Conservation (phyloP, 345 rosid genomes). For the Turritis glabra region DNA sequence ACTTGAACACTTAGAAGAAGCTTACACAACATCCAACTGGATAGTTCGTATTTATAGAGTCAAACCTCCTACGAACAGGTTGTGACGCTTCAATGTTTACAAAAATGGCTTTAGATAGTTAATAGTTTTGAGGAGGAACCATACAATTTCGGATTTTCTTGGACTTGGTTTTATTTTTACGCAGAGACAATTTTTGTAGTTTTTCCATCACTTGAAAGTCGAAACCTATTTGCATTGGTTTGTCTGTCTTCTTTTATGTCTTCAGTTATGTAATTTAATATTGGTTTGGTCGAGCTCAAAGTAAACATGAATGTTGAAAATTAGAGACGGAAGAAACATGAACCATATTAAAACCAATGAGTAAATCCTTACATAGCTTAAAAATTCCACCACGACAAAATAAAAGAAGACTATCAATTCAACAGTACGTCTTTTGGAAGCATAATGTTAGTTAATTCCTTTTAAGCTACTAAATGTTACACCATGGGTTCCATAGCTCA, state of each 20-base stretch:
- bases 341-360: neutral
- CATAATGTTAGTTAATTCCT: neutral
- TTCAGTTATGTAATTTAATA: neutral
- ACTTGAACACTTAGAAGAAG: conserved; percentile 93
- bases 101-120: conserved; percentile 28
- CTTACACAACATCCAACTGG: conserved; percentile 97
- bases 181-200: conserved; percentile 18
- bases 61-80: conserved; percentile 91
- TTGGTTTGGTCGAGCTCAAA: neutral
- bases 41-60: conserved; percentile 96
- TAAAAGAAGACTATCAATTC: neutral
- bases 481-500: neutral
- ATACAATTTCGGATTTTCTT: conserved; percentile 28
- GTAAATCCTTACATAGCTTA: neutral
- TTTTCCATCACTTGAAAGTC: conserved; percentile 10
- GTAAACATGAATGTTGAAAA: neutral
- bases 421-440: neutral
- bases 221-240: conserved; percentile 17
- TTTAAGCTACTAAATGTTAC: neutral
- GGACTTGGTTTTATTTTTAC: conserved; percentile 2
- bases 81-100: conserved; percentile 47
- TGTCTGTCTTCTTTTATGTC: neutral
- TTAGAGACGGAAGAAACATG: neutral
- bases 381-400: neutral
- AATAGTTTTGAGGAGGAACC: conserved; percentile 18